A percentile compares a stretch with the other conserved stretches of the same genome.
phyloP scores from a whole-genome alignment of 176 grass and related monocot species.

The Phyllostachys edulis region DNA sequence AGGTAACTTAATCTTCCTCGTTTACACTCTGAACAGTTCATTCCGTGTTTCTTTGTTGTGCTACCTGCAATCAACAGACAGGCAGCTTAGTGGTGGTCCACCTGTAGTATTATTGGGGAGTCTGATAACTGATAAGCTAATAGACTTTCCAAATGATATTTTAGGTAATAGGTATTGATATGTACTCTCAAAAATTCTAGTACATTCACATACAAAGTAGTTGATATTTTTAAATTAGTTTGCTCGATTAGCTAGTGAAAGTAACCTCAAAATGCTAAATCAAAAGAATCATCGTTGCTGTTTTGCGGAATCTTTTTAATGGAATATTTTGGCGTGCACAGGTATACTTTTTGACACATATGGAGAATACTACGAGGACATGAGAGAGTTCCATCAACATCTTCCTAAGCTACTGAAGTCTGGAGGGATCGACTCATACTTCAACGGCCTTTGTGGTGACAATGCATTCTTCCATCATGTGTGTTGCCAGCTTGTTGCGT shows the following conservation, averaged over 20 bases:
- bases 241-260: background rate
- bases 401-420: conserved; percentile 70
- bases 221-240: background rate
- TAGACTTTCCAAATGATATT: background rate
- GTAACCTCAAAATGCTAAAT: background rate
- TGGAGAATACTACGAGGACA: conserved; percentile 89
- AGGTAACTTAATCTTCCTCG: background rate
- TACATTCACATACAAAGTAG: background rate
- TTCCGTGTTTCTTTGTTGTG: conserved; percentile 14
- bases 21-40: background rate
- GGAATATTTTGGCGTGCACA: background rate
- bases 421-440: conserved; percentile 87
- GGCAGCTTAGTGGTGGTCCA: background rate
- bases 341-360: conserved; percentile 92
- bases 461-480: conserved; percentile 92
- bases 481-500: conserved; percentile 72
- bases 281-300: background rate
- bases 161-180: background rate
- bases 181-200: no score
- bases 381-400: conserved; percentile 82
- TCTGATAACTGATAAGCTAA: background rate
- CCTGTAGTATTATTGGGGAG: background rate
- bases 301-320: background rate
- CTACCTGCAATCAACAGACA: background rate
- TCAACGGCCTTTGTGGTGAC: conserved; percentile 89